These are phyloP conservation scores for Anthoceros angustus DNA, from an alignment of 225 moss, liverwort and hornwort species.

Conservation along the genomic window DNA sequence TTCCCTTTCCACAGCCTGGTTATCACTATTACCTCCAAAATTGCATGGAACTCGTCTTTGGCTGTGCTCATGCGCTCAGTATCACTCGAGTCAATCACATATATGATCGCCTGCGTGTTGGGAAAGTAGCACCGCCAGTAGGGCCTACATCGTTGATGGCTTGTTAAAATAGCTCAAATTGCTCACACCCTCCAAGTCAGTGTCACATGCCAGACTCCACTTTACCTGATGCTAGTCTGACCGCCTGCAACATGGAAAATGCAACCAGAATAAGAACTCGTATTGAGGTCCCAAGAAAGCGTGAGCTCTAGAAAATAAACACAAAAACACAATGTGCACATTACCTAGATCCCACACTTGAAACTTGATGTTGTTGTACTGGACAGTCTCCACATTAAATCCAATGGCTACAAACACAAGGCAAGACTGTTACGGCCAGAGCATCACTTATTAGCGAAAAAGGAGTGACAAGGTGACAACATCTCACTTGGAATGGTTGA, in stretches of 20 bases:
- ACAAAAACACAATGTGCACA: constrained; percentile 5
- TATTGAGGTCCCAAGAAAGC: too few species aligned
- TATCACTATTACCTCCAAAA: constrained; percentile 44
- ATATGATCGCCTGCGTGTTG: constrained; percentile 89
- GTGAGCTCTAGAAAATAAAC: too few species aligned
- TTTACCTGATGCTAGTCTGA: constrained; percentile 65
- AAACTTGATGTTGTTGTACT: constrained; percentile 96
- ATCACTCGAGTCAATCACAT: constrained; percentile 91
- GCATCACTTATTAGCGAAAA: not conserved
- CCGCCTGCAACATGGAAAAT: constrained; percentile 39
- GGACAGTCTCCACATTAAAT: constrained; percentile 97
- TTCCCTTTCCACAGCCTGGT: too few species aligned
- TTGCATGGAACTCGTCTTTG: constrained; percentile 95
- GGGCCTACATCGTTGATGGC: constrained; percentile 36
- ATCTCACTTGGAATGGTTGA: constrained; percentile 43
- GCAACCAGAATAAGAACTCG: too few species aligned
- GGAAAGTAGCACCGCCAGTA: constrained; percentile 83
- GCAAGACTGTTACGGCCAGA: not conserved
- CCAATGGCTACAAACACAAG: constrained; percentile 46
- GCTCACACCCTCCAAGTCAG: not conserved
- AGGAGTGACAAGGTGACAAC: not conserved
- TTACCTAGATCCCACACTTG: constrained; percentile 98
- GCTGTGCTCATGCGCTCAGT: constrained; percentile 78
- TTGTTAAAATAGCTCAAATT: not conserved
- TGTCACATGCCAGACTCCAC: too few species aligned